Conservation (phyloP, 345 rosid species). For the Populus simonii region DNA sequence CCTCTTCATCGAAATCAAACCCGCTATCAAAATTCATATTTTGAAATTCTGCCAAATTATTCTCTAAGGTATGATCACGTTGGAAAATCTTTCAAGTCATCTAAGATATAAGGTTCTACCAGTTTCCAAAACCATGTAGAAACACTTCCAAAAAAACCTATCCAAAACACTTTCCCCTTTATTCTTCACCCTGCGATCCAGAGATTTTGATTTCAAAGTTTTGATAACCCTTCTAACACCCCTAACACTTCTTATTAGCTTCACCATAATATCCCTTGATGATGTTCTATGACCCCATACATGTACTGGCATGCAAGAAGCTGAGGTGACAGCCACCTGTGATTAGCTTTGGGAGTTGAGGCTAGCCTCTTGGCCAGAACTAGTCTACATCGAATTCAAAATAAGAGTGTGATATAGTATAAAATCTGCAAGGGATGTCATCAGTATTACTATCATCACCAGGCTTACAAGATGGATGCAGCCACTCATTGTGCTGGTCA, state of each 20-base stretch:
- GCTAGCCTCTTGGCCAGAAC: conserved; percentile 60
- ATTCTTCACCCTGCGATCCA: conserved; percentile 69
- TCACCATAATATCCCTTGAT: conserved; percentile 59
- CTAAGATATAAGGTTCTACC: conserved; percentile 59
- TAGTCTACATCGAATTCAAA: conserved; percentile 74
- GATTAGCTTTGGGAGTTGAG: conserved; percentile 78
- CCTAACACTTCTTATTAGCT: conserved; percentile 58
- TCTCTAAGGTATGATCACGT: conserved; percentile 10
- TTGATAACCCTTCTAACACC: conserved; percentile 57
- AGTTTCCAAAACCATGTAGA: conserved; percentile 64
- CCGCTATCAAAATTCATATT: conserved; percentile 34
- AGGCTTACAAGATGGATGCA: conserved; percentile 51
- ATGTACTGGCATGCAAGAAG: conserved; percentile 82
- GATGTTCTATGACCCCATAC: conserved; percentile 62
- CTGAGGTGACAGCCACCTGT: conserved; percentile 75
- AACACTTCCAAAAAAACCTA: conserved; percentile 67
- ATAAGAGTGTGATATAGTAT: conserved; percentile 50
- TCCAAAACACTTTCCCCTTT: conserved; percentile 70
- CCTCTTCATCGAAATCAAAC: conserved; percentile 33
- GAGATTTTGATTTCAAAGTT: conserved; percentile 52
- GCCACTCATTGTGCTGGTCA: conserved; percentile 65
- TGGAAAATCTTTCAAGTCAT: conserved; percentile 43
- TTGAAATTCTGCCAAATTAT: conserved; percentile 22
- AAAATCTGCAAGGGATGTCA: conserved; percentile 44
- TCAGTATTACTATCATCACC: conserved; percentile 23